Evolutionary conservation across 108 stramenopile genomes (phyloP).

Genomic region (Cyclotella kingstonii): DNA sequence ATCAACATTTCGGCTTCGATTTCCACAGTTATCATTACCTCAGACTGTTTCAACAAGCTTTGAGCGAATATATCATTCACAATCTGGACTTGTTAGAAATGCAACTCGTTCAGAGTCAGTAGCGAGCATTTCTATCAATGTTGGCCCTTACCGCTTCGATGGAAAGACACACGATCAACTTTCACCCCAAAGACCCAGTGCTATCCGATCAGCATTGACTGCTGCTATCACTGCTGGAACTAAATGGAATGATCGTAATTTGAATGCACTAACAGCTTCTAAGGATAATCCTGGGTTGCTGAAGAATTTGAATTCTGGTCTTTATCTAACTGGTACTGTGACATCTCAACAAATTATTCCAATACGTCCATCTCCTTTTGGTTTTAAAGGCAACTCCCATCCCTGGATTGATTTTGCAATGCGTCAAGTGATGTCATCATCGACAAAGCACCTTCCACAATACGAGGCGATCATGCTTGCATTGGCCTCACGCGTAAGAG

Average conservation of each 20-base stretch:
- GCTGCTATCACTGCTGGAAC: conserved; percentile 16
- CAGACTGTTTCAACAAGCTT: conserved; percentile 27
- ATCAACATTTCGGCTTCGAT: conserved; percentile 28
- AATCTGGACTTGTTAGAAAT: neutral
- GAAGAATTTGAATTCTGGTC: conserved; percentile 14
- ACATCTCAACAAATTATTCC: conserved; percentile 73
- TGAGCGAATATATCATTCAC: conserved; percentile 12
- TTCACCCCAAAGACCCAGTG: neutral
- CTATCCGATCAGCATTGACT: conserved; percentile 18
- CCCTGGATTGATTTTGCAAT: conserved; percentile 49
- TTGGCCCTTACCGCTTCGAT: conserved; percentile 16
- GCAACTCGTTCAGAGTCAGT: conserved; percentile 11
- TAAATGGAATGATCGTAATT: conserved; percentile 3
- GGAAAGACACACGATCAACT: neutral
- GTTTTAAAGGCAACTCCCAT: neutral
- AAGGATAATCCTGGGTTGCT: neutral
- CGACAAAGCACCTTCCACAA: conserved; percentile 64
- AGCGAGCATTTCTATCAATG: conserved; percentile 21
- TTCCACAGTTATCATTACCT: conserved; percentile 21
- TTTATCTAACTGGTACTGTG: conserved; percentile 56
- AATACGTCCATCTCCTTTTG: conserved; percentile 21
- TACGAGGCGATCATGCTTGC: conserved; percentile 75
- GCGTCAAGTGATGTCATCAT: conserved; percentile 57
- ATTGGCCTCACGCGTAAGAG: conserved; percentile 64
- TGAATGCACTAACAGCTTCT: neutral